Conservation (phyloP, 148 eudicot species). For the Vaccinium corymbosum region DNA sequence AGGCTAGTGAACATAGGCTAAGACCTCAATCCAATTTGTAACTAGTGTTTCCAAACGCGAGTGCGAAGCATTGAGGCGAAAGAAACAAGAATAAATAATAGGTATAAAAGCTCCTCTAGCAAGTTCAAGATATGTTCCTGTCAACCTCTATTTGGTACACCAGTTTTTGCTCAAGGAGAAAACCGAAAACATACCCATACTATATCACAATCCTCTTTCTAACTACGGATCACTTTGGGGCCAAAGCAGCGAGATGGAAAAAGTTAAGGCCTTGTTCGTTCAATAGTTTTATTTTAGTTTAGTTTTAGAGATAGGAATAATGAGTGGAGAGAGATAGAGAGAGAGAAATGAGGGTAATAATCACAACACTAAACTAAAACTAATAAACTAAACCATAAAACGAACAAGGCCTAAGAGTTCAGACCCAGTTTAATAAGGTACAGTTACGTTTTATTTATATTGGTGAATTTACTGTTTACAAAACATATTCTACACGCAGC, state of each 20-base stretch:
- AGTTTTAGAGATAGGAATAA: no score
- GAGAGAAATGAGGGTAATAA: no score
- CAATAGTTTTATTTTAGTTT: no score
- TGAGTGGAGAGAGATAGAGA: no score
- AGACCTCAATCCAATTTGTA: not conserved
- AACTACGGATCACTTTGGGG: not conserved
- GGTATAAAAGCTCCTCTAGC: not conserved
- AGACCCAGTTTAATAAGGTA: not conserved
- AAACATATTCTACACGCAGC: not conserved
- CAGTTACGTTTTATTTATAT: not conserved
- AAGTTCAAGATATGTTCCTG: not conserved
- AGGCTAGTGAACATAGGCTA: not conserved
- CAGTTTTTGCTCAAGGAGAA: not conserved
- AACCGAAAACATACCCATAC: not conserved
- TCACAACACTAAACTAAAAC: no score
- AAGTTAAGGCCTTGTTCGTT: not conserved
- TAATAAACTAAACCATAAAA: no score
- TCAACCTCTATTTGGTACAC: not conserved
- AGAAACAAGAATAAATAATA: not conserved
- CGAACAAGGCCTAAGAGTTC: no score
- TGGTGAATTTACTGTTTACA: not conserved
- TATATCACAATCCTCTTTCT: not conserved
- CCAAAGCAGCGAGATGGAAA: not conserved
- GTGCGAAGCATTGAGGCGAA: not conserved
- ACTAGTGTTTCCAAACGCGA: not conserved